Percentiles rank a stretch among this genome's conserved stretches.
These are phyloP conservation scores for Echites panduratus DNA, from an alignment of 257 asterid genomes.

Conservation along the genomic window DNA sequence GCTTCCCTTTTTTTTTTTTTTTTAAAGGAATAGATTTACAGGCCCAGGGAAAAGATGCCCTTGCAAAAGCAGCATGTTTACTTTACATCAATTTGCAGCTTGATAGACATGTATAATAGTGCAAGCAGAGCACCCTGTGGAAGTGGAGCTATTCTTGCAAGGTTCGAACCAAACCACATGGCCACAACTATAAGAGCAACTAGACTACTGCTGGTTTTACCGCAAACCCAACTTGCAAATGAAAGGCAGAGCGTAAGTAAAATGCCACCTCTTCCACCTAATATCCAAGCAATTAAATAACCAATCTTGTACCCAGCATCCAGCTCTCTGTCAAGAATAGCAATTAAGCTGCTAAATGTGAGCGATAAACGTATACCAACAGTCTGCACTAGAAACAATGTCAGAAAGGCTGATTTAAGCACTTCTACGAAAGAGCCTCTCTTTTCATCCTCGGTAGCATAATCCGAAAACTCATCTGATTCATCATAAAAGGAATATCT, in stretches of 20 bases:
- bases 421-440: constrained; percentile 64
- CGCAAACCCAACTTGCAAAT: constrained; percentile 78
- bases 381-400: constrained; percentile 69
- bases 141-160: constrained; percentile 60
- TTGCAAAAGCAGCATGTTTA: constrained; percentile 24
- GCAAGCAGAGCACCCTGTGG: constrained; percentile 91
- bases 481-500: constrained; percentile 37
- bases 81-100: constrained; percentile 59
- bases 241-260: constrained; percentile 60
- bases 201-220: constrained; percentile 70
- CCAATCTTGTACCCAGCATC: constrained; percentile 79
- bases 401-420: constrained; percentile 57
- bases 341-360: constrained; percentile 58
- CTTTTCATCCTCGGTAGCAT: constrained; percentile 32
- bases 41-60: background rate
- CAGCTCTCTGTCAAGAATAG: constrained; percentile 58
- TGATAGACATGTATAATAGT: constrained; percentile 76
- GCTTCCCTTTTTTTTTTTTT: background rate
- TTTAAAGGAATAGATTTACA: constrained; percentile 24
- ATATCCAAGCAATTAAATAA: constrained; percentile 54
- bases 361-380: constrained; percentile 58
- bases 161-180: constrained; percentile 73
- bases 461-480: constrained; percentile 28
- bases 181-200: constrained; percentile 63
- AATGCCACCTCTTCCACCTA: constrained; percentile 71